Percentiles rank a stretch among this genome's conserved stretches.
Evolutionary conservation across 2,329 filamentous ascomycete genomes (phyloP).

Genomic region (Alternaria angustiovoidea): DNA sequence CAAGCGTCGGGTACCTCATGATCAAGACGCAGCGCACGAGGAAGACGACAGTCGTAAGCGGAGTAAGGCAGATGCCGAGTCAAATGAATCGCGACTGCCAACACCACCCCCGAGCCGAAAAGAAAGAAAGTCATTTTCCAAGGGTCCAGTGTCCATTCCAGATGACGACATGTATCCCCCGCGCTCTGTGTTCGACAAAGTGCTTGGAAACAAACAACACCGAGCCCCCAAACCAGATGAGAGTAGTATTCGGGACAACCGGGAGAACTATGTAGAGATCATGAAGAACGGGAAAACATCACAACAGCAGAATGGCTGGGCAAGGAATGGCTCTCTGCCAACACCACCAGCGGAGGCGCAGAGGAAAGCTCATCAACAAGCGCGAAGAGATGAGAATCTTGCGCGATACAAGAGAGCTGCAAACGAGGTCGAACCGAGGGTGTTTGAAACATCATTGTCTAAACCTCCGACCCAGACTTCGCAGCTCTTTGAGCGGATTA

Average conservation of each 20-base stretch:
- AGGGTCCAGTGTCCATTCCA: conserved; percentile 30
- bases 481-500: conserved; percentile 14
- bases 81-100: conserved; percentile 13
- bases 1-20: conserved; percentile 17
- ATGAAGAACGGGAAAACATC: conserved; percentile 17
- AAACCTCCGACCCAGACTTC: conserved; percentile 16
- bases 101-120: conserved; percentile 6
- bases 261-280: conserved; percentile 22
- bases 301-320: conserved; percentile 6
- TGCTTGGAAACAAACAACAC: conserved; percentile 12
- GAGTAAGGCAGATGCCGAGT: conserved; percentile 19
- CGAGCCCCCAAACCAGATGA: conserved; percentile 14
- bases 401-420: not conserved
- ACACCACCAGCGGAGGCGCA: conserved; percentile 33
- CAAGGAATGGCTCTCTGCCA: conserved; percentile 25
- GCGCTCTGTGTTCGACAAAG: conserved; percentile 26
- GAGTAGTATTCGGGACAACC: conserved; percentile 18
- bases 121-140: conserved; percentile 16
- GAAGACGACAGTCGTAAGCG: conserved; percentile 26
- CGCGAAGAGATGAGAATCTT: not conserved
- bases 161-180: conserved; percentile 17
- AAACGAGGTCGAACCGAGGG: not conserved
- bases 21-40: conserved; percentile 15
- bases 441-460: not conserved
- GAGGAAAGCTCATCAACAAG: conserved; percentile 17